These are phyloP conservation scores for Tylopilus plumbeoviolaceoides DNA, from an alignment of 768 basidiomycete species.

Conservation along the genomic window DNA sequence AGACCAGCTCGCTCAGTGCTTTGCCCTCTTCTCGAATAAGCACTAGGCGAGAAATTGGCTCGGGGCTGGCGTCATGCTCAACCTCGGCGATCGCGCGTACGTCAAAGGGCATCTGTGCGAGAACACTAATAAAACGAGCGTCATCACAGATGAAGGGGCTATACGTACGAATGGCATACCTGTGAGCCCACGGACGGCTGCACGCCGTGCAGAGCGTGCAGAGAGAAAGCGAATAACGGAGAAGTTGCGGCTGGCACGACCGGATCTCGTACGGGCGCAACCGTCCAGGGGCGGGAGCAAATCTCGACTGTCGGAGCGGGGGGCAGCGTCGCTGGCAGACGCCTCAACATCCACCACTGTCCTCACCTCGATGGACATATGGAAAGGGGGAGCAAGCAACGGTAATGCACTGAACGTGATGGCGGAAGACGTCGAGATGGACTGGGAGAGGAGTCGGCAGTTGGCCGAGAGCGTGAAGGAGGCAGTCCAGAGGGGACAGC, in stretches of 20 bases:
- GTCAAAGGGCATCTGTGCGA: not conserved
- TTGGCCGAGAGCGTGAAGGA: constrained; percentile 22
- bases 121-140: not conserved
- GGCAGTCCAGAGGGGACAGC: constrained; percentile 17
- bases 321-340: not conserved
- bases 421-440: constrained; percentile 14
- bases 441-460: constrained; percentile 27
- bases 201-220: constrained; percentile 17
- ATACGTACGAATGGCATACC: not conserved
- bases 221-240: constrained; percentile 31
- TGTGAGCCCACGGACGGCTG: constrained; percentile 18
- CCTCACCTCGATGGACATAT: not conserved
- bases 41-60: not conserved
- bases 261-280: constrained; percentile 33
- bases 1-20: not conserved
- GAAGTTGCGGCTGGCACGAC: constrained; percentile 41
- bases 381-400: too few relatives aligned
- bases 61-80: not conserved
- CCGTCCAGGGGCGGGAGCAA: constrained; percentile 20
- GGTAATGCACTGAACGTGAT: not conserved
- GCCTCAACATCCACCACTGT: not conserved
- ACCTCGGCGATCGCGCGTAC: not conserved
- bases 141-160: not conserved
- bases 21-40: not conserved
- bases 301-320: constrained; percentile 1